phyloP scores from a whole-genome alignment of 495 filamentous ascomycete species.

The Entonaema liquescens region DNA sequence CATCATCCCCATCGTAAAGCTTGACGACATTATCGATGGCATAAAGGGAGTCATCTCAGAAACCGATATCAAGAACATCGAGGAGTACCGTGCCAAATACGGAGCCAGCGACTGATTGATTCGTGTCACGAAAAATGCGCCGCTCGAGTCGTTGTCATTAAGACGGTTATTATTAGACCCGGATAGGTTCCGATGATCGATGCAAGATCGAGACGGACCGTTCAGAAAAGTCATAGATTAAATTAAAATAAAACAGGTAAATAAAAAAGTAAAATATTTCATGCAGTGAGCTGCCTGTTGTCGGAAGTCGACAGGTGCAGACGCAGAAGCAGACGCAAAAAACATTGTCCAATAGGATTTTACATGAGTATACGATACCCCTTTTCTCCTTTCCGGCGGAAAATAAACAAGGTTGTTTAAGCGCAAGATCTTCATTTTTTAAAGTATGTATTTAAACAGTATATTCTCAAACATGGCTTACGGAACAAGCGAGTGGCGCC shows the following conservation, averaged over 20 bases:
- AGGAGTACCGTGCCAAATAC: constrained; percentile 83
- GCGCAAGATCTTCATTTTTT: constrained; percentile 6
- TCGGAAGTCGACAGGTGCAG: not conserved
- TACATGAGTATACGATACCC: constrained; percentile 9
- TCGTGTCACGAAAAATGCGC: not conserved
- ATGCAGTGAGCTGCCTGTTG: not conserved
- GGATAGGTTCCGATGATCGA: constrained; percentile 8
- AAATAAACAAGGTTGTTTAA: constrained; percentile 2
- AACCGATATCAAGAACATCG: constrained; percentile 72
- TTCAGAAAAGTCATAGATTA: constrained; percentile 3
- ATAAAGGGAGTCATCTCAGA: constrained; percentile 60
- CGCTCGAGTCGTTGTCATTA: not conserved
- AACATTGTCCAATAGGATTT: not conserved
- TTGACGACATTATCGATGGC: constrained; percentile 83
- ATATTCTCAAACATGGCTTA: constrained; percentile 21
- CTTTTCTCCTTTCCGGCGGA: not conserved
- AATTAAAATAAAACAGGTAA: constrained; percentile 13
- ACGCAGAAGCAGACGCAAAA: not conserved
- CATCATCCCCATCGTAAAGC: constrained; percentile 64
- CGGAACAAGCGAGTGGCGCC: constrained; percentile 5
- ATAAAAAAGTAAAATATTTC: constrained; percentile 15
- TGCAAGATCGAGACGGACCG: constrained; percentile 20
- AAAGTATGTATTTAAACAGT: not conserved
- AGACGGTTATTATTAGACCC: constrained; percentile 14
- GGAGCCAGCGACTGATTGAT: constrained; percentile 62